phyloP scores from a whole-genome alignment of 1,284 basidiomycete genomes.

The Rhodotorula sp. region DNA sequence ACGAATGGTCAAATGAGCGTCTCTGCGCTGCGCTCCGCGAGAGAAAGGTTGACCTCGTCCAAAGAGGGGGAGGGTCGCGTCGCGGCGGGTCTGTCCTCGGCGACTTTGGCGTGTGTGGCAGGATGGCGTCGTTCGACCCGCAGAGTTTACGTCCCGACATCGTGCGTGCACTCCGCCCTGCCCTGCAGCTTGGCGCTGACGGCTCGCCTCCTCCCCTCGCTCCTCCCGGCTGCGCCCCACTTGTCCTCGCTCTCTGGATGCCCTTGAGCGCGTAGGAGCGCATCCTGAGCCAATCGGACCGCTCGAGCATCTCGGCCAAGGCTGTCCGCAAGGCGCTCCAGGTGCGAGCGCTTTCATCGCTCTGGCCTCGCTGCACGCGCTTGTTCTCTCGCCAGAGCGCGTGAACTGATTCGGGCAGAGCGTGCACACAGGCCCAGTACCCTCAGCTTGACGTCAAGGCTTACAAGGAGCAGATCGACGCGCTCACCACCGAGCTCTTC shows the following conservation, averaged over 20 bases:
- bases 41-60: background rate
- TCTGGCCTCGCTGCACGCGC: background rate
- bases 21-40: no score
- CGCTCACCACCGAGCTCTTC: constrained; percentile 23
- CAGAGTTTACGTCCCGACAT: constrained; percentile 10
- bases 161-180: background rate
- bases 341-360: constrained; percentile 7
- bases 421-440: constrained; percentile 13
- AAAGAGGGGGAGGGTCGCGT: background rate
- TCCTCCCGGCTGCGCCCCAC: background rate
- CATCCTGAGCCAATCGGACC: constrained; percentile 17
- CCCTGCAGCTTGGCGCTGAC: background rate
- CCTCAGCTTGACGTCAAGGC: constrained; percentile 30
- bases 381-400: background rate
- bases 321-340: constrained; percentile 28
- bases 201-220: background rate
- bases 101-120: background rate
- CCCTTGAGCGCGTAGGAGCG: background rate
- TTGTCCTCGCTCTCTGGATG: background rate
- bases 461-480: constrained; percentile 31
- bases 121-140: constrained; percentile 8
- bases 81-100: background rate
- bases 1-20: background rate
- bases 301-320: constrained; percentile 24
- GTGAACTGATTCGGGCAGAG: background rate